Evolutionary conservation across 2,329 filamentous ascomycete genomes (phyloP).

Genomic region (Lomentospora prolificans): DNA sequence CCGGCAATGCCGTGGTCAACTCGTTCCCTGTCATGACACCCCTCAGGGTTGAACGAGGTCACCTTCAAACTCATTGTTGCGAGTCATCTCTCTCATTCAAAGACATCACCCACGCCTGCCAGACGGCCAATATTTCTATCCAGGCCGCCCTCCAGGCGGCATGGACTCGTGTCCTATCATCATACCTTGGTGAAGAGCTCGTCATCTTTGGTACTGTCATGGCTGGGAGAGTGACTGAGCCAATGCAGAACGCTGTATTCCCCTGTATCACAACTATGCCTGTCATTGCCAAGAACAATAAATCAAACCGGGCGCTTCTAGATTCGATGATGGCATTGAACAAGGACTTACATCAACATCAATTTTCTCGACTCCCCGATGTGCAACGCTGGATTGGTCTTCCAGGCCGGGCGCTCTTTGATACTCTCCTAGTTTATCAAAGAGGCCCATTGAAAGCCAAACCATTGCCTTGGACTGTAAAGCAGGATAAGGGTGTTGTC

Average conservation of each 20-base stretch:
- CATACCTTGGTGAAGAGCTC: constrained; percentile 64
- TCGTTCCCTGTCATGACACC: constrained; percentile 72
- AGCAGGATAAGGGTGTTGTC: constrained; percentile 57
- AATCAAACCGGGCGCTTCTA: constrained; percentile 48
- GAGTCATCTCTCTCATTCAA: background rate
- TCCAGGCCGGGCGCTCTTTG: constrained; percentile 60
- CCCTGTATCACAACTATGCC: constrained; percentile 80
- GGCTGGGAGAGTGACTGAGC: constrained; percentile 58
- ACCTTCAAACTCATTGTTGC: constrained; percentile 21
- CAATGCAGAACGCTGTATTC: constrained; percentile 52
- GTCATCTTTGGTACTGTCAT: constrained; percentile 75
- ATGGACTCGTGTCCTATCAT: constrained; percentile 66
- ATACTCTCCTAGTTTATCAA: constrained; percentile 79
- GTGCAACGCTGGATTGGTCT: constrained; percentile 65
- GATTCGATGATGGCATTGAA: constrained; percentile 56
- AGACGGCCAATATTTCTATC: constrained; percentile 53
- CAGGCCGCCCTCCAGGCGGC: constrained; percentile 68
- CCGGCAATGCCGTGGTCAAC: constrained; percentile 43
- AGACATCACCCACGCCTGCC: constrained; percentile 46
- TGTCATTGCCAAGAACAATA: constrained; percentile 46
- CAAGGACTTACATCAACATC: constrained; percentile 53
- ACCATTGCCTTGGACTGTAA: constrained; percentile 43
- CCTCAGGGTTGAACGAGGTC: constrained; percentile 29
- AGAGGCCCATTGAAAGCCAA: constrained; percentile 31
- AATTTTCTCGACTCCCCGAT: constrained; percentile 59